Percentiles rank a stretch among this genome's conserved stretches.
These are phyloP conservation scores for Teratosphaeria pseudoeucalypti DNA, from an alignment of 2,329 filamentous ascomycete species.

Conservation along the genomic window DNA sequence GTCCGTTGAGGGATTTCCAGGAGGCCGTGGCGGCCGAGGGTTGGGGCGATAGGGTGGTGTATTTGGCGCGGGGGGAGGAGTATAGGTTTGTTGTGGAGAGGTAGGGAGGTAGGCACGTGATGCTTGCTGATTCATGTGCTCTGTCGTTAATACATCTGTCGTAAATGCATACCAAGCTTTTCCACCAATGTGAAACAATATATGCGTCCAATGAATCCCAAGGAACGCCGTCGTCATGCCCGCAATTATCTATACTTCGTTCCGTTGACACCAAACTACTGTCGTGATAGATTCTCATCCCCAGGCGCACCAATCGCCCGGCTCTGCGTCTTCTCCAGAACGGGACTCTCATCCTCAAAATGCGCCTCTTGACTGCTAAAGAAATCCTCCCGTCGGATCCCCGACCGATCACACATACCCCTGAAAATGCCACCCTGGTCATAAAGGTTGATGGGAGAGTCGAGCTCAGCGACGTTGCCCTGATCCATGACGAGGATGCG, in stretches of 20 bases:
- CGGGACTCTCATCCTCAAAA: conserved; percentile 16
- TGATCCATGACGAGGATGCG: conserved; percentile 94
- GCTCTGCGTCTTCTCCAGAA: conserved; percentile 20
- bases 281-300: not conserved
- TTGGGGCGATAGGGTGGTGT: conserved; percentile 45
- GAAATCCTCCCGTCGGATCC: conserved; percentile 52
- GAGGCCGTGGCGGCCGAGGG: conserved; percentile 44
- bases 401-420: conserved; percentile 80
- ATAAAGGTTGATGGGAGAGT: conserved; percentile 64
- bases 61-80: conserved; percentile 49
- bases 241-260: not conserved
- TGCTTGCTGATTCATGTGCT: not conserved
- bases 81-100: conserved; percentile 42
- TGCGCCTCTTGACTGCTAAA: conserved; percentile 19
- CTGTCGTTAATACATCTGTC: not conserved
- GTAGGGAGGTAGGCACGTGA: not conserved
- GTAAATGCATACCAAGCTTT: not conserved
- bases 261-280: not conserved
- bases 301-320: not conserved
- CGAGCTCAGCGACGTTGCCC: conserved; percentile 78
- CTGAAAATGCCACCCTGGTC: conserved; percentile 62
- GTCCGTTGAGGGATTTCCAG: conserved; percentile 51
- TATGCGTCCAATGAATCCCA: not conserved
- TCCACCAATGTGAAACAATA: not conserved
- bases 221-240: not conserved